These are phyloP conservation scores for Teratosphaeria destructans DNA, from an alignment of 2,329 filamentous ascomycete genomes.

Conservation along the genomic window DNA sequence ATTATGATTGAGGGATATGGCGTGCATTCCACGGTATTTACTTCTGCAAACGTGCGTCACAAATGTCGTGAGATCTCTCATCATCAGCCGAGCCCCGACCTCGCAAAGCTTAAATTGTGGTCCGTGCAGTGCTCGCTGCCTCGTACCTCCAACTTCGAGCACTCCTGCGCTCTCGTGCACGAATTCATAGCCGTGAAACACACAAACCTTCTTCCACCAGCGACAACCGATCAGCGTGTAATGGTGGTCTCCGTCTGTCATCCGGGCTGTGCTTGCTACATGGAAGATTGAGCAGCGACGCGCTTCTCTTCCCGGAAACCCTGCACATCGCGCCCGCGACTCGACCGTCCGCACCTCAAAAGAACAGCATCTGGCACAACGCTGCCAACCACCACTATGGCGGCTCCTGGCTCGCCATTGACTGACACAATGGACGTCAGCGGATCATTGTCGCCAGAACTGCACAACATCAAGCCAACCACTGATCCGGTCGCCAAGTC, in stretches of 20 bases:
- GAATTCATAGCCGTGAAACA: not conserved
- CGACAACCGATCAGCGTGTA: not conserved
- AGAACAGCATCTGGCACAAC: not conserved
- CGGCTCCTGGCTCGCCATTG: conserved; percentile 1
- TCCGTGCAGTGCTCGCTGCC: not conserved
- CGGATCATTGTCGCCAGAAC: conserved; percentile 15
- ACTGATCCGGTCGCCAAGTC: conserved; percentile 7
- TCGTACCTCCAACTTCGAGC: not conserved
- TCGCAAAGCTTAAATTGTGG: not conserved
- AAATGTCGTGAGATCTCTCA: not conserved
- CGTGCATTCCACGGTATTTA: not conserved
- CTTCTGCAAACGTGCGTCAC: not conserved
- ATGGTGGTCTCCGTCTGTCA: not conserved
- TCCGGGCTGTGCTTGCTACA: not conserved
- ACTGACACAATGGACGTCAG: conserved; percentile 4
- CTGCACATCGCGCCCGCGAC: not conserved
- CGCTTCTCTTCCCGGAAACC: not conserved
- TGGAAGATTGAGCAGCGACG: not conserved
- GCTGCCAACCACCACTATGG: conserved; percentile 1
- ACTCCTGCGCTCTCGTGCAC: not conserved
- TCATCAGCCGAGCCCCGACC: not conserved
- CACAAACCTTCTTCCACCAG: not conserved
- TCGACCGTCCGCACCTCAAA: not conserved
- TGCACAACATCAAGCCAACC: conserved; percentile 13
- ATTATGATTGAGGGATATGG: too few species aligned